Evolutionary conservation across 345 rosid species (phyloP).

Genomic region (Populus simonii): DNA sequence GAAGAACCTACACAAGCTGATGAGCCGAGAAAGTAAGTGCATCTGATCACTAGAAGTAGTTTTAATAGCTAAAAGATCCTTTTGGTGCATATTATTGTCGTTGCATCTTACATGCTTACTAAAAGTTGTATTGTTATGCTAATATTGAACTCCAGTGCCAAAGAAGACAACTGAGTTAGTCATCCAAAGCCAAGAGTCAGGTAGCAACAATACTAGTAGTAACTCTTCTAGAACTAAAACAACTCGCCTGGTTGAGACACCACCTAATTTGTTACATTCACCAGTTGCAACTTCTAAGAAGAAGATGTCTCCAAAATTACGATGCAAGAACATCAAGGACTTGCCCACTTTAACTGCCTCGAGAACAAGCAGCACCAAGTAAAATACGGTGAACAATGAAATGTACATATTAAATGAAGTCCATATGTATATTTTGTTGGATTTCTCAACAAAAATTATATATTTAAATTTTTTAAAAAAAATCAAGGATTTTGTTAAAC

Average conservation of each 20-base stretch:
- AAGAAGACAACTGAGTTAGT: constrained; percentile 11
- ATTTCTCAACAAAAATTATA: too few relatives aligned
- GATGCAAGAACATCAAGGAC: constrained; percentile 23
- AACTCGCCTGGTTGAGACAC: constrained; percentile 6
- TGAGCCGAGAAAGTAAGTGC: constrained; percentile 41
- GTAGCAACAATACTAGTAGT: constrained; percentile 32
- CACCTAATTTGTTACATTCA: constrained; percentile 17
- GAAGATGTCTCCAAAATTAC: constrained; percentile 22
- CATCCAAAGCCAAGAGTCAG: constrained; percentile 24
- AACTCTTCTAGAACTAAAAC: constrained; percentile 36
- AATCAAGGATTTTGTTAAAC: too few relatives aligned
- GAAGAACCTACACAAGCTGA: constrained; percentile 33
- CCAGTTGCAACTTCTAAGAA: constrained; percentile 17
- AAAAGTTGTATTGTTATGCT: too few relatives aligned
- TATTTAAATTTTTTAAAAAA: too few relatives aligned
- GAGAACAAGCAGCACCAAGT: constrained; percentile 18
- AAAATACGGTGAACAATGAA: constrained; percentile 10
- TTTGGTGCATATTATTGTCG: neutral
- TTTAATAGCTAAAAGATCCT: neutral
- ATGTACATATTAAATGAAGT: constrained; percentile 37
- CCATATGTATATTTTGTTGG: constrained; percentile 33
- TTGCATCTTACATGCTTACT: neutral
- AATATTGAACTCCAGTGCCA: constrained; percentile 27
- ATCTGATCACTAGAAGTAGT: neutral
- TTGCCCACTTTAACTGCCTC: constrained; percentile 40